Conservation (phyloP, 176 grass and related monocot genomes). For the Saccharum officinarum region DNA sequence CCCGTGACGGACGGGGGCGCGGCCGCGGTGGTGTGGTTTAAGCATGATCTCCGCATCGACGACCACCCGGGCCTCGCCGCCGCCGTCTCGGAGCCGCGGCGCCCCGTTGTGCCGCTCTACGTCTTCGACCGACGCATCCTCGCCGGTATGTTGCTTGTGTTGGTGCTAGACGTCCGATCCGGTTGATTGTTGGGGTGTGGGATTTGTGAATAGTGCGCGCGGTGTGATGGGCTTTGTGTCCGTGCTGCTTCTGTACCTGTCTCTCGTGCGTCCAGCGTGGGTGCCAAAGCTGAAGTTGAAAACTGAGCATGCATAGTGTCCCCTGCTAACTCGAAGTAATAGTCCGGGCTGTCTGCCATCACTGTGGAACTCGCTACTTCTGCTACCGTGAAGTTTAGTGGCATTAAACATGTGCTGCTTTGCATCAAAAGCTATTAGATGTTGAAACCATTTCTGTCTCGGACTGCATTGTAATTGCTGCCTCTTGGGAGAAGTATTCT, state of each 20-base stretch:
- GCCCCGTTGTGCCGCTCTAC: constrained; percentile 78
- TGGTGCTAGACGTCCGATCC: background rate
- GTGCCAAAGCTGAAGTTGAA: constrained; percentile 13
- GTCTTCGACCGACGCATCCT: constrained; percentile 91
- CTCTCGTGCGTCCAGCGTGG: background rate
- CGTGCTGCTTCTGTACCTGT: background rate
- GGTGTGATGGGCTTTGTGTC: background rate
- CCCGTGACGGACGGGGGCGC: constrained; percentile 34
- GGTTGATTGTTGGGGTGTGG: background rate
- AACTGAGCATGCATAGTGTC: background rate
- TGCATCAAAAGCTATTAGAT: background rate
- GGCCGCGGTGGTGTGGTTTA: constrained; percentile 89
- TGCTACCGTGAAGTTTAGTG: background rate
- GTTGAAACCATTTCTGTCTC: background rate
- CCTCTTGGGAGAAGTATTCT: background rate
- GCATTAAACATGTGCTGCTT: background rate
- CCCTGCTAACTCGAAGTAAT: background rate
- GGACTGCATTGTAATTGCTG: background rate
- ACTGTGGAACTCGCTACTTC: background rate
- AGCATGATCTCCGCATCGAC: constrained; percentile 88
- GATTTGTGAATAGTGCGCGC: background rate
- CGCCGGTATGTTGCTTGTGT: constrained; percentile 44
- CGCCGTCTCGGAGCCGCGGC: constrained; percentile 55
- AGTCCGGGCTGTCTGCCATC: background rate
- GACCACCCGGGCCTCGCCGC: constrained; percentile 79